Evolutionary conservation across 1,284 basidiomycete species (phyloP), one percentile per base, ranked within the genome.

Genomic region (Cryptococcus wingfieldii): DNA sequence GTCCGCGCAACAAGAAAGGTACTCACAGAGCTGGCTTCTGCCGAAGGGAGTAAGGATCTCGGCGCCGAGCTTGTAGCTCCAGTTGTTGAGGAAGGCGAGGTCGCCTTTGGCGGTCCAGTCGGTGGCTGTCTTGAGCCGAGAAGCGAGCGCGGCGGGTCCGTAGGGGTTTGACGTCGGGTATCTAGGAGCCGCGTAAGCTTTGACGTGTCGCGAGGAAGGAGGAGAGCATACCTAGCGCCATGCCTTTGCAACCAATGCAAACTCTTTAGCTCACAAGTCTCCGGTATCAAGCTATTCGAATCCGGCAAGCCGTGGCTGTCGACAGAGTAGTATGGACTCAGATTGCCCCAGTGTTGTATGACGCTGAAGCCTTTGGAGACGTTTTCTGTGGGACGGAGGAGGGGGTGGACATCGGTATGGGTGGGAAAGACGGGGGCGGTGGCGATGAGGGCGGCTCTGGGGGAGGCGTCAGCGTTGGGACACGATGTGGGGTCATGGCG

Each of bases 371-470:
- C 48, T 16, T 60, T 54, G n/a, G 63, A 58, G 2, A 61, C 57
- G 44, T 67, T 61, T 18, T 57, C 51, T 13, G 58, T 59, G 1
- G 72, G 71, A 0, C 68, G 70, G 18, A 89, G 78, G 42, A 91
- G 82, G 46, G 86, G 82, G 1, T 85, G 80, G 14, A 86, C 83
- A 12, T 83, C 86, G 1, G 84, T 84, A 61, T 90, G 86, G 13
- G 86, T 70, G 9, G 89, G 89, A 59, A 88, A 86, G 7, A 81
- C 77, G 6, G 89, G 87, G 0, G 88, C 90, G 1, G 90, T 92
- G 5, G 80, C 82, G 18, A 92, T 81, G 23, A 92, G 78, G 2
- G 81, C 89, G 3, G 90, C 80, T 65, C 75, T 77, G 56, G 23
- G 7, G 8, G 1, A 10, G 23, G 10, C 9, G 57, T 61, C 43